These are phyloP conservation scores for Salvia splendens DNA, from an alignment of 257 asterid species.

Conservation along the genomic window DNA sequence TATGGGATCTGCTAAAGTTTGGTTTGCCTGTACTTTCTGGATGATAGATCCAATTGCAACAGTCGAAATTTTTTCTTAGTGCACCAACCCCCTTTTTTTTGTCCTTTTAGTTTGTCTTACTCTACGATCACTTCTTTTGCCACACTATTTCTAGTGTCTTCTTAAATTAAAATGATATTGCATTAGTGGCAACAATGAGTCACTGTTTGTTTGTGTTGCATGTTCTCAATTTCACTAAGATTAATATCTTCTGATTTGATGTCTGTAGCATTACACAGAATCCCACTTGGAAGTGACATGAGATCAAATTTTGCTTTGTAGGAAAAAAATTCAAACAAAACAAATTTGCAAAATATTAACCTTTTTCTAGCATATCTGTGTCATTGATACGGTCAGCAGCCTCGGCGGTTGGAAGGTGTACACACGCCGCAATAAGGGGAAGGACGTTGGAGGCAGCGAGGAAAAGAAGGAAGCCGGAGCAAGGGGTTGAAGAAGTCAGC, in stretches of 20 bases:
- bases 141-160: background rate
- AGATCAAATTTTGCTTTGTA: background rate
- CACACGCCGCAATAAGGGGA: no score
- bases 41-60: background rate
- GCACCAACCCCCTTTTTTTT: background rate
- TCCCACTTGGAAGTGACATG: background rate
- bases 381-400: no score
- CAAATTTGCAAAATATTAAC: background rate
- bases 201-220: background rate
- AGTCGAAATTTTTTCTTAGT: background rate
- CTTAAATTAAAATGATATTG: background rate
- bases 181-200: background rate
- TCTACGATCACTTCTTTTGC: background rate
- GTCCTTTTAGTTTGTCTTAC: background rate
- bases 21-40: background rate
- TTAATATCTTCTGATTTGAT: background rate
- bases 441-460: no score
- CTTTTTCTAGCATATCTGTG: background rate
- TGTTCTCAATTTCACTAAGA: background rate
- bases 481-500: no score
- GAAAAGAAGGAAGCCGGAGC: no score
- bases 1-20: background rate
- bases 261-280: no score
- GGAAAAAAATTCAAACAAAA: background rate
- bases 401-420: no score